Percentiles rank a stretch among this genome's conserved stretches.
Evolutionary conservation across 805 yeast species (phyloP).

Genomic region (Candida orba): DNA sequence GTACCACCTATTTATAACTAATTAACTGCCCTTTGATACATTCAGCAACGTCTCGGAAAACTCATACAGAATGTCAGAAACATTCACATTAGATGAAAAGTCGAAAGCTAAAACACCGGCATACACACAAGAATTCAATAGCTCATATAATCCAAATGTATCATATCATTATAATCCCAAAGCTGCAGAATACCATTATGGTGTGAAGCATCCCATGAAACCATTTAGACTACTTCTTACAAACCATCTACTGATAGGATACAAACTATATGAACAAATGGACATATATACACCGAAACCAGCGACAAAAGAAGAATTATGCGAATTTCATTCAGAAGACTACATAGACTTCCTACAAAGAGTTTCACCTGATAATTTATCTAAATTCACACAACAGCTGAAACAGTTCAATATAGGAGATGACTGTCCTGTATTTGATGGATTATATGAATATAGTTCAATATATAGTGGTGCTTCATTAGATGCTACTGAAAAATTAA

Average conservation of each 20-base stretch:
- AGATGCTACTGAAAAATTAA: slow-evolving; percentile 82
- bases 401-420: slow-evolving; percentile 94
- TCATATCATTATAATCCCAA: slow-evolving; percentile 84
- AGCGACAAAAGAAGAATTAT: slow-evolving; percentile 96
- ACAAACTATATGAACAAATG: slow-evolving; percentile 94
- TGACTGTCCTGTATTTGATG: slow-evolving; percentile 82
- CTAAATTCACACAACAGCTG: slow-evolving; percentile 80
- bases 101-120: slow-evolving; percentile 36
- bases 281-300: slow-evolving; percentile 91
- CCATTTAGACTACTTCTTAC: slow-evolving; percentile 99
- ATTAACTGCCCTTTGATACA: too few species aligned
- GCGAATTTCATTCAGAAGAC: slow-evolving; percentile 97
- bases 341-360: slow-evolving; percentile 87
- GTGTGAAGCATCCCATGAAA: slow-evolving; percentile 98
- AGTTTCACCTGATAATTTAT: slow-evolving; percentile 88
- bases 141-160: slow-evolving; percentile 46
- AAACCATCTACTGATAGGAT: slow-evolving; percentile 92
- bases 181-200: slow-evolving; percentile 44
- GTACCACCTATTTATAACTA: too few species aligned
- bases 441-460: slow-evolving; percentile 66
- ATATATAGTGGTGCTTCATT: slow-evolving; percentile 85
- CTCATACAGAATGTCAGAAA: slow-evolving; percentile 15
- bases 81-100: slow-evolving; percentile 34
- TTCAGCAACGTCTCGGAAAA: neutral
- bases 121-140: slow-evolving; percentile 34